These are phyloP conservation scores for Rhizopogon salebrosus DNA, from an alignment of 768 basidiomycete genomes.

Conservation along the genomic window DNA sequence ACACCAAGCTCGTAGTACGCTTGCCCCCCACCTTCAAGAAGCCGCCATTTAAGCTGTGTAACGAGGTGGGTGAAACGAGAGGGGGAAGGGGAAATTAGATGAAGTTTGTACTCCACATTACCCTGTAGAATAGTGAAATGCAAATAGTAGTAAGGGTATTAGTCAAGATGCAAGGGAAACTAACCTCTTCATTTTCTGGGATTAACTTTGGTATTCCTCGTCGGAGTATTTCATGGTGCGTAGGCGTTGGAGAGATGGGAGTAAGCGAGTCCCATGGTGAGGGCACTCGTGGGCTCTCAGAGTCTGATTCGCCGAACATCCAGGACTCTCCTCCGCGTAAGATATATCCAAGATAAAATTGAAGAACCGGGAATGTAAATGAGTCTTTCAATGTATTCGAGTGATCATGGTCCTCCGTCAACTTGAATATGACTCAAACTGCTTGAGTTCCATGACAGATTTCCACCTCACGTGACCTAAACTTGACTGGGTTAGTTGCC, in stretches of 20 bases:
- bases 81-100: conserved; percentile 73
- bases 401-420: conserved; percentile 39
- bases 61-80: conserved; percentile 79
- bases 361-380: background rate
- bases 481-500: background rate
- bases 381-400: conserved; percentile 41
- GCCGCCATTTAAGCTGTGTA: conserved; percentile 94
- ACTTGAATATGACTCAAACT: too few relatives aligned
- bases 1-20: conserved; percentile 84
- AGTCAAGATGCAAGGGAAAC: conserved; percentile 6
- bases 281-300: conserved; percentile 72
- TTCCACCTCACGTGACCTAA: background rate
- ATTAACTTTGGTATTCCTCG: conserved; percentile 56
- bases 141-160: background rate
- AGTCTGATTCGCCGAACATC: conserved; percentile 84
- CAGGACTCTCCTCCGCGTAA: background rate
- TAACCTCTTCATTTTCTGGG: conserved; percentile 67
- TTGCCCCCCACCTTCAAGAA: conserved; percentile 78
- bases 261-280: conserved; percentile 81
- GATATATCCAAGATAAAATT: background rate
- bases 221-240: conserved; percentile 21
- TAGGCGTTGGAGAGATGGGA: conserved; percentile 43
- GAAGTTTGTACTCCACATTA: conserved; percentile 93
- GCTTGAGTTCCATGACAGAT: too few relatives aligned
- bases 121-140: conserved; percentile 38